phyloP scores from a whole-genome alignment of 2,329 filamentous ascomycete species.

The Decorospora gaudefroyi region DNA sequence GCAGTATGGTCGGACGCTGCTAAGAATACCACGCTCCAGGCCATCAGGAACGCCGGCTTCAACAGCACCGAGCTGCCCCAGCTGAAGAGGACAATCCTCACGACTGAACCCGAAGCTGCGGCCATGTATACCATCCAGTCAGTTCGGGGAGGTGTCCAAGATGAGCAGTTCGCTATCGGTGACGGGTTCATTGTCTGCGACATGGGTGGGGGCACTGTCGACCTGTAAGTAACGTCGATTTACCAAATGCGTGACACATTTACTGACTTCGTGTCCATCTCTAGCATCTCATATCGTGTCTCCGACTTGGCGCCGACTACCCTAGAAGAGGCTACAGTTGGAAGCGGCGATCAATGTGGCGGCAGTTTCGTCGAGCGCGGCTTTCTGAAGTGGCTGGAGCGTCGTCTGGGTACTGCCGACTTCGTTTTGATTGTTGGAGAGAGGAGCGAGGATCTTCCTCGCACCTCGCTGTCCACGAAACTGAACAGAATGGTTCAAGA shows the following conservation, averaged over 20 bases:
- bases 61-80: conserved; percentile 13
- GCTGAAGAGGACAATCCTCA: conserved; percentile 5
- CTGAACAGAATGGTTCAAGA: conserved; percentile 25
- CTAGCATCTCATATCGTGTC: conserved; percentile 29
- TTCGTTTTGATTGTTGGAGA: conserved; percentile 28
- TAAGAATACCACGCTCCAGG: conserved; percentile 25
- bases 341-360: conserved; percentile 35
- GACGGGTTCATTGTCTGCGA: conserved; percentile 39
- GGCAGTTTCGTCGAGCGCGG: conserved; percentile 34
- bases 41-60: conserved; percentile 29
- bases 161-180: conserved; percentile 13
- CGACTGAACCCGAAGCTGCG: conserved; percentile 35
- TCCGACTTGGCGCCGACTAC: conserved; percentile 8
- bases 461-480: conserved; percentile 19
- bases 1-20: conserved; percentile 35
- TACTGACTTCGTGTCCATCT: not conserved
- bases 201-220: conserved; percentile 39
- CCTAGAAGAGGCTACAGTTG: conserved; percentile 31
- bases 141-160: conserved; percentile 15
- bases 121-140: conserved; percentile 33
- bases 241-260: not conserved
- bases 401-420: conserved; percentile 21
- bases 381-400: conserved; percentile 32
- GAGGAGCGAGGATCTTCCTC: conserved; percentile 14
- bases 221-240: conserved; percentile 15